These are phyloP conservation scores for Cryptococcus amylolentus DNA, from an alignment of 1,284 basidiomycete genomes.

Conservation along the genomic window DNA sequence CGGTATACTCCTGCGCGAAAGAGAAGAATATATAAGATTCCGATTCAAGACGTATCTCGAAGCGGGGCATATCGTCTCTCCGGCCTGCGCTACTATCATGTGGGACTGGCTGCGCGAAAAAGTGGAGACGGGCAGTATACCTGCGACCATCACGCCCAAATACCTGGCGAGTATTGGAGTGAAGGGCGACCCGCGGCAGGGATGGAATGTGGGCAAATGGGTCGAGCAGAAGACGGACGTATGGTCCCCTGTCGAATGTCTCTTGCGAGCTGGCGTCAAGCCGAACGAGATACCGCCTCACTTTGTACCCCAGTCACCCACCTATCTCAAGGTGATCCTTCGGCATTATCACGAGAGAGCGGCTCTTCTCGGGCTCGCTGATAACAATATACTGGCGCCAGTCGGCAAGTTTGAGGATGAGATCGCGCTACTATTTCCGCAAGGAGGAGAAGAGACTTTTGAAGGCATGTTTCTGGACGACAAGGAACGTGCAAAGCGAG, in stretches of 20 bases:
- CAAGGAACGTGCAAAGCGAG: neutral
- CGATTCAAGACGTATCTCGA: constrained; percentile 9
- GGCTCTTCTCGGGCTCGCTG: neutral
- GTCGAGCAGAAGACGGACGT: constrained; percentile 9
- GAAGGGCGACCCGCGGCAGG: constrained; percentile 14
- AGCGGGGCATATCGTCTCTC: constrained; percentile 8
- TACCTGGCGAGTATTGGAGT: constrained; percentile 31
- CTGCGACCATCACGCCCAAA: constrained; percentile 10
- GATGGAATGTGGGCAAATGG: constrained; percentile 23
- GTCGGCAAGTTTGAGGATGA: constrained; percentile 8
- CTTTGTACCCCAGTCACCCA: constrained; percentile 27
- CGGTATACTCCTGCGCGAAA: constrained; percentile 31
- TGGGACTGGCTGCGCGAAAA: constrained; percentile 21
- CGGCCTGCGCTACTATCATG: constrained; percentile 22
- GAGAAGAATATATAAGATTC: constrained; percentile 26
- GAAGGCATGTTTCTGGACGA: neutral
- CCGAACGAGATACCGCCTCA: constrained; percentile 30
- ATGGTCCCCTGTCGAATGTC: constrained; percentile 30
- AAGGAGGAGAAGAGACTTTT: neutral
- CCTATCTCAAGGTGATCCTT: constrained; percentile 7
- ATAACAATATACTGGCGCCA: neutral
- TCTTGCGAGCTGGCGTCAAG: constrained; percentile 29
- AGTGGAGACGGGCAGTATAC: constrained; percentile 17
- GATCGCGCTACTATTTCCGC: constrained; percentile 5
- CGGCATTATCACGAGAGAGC: neutral